Conservation (phyloP, 2,329 filamentous ascomycete species). For the Pseudocercospora eumusae region DNA sequence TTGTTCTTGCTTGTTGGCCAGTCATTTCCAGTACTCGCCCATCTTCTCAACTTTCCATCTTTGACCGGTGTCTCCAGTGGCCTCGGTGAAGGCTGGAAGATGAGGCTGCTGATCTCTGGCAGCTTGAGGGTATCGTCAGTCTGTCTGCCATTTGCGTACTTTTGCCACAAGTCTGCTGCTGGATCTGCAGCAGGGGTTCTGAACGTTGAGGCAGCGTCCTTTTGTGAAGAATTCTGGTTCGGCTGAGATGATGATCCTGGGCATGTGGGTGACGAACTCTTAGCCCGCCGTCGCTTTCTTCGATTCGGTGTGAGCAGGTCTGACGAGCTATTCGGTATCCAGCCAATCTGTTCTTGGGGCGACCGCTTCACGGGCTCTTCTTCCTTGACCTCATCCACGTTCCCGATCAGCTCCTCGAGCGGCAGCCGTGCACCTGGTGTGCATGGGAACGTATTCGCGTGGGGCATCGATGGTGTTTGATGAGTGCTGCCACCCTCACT, state of each 20-base stretch:
- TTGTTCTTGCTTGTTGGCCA: constrained; percentile 48
- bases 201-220: constrained; percentile 23
- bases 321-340: constrained; percentile 54
- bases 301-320: constrained; percentile 45
- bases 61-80: constrained; percentile 48
- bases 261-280: constrained; percentile 48
- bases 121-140: constrained; percentile 43
- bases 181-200: constrained; percentile 51
- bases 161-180: constrained; percentile 50
- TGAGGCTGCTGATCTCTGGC: constrained; percentile 47
- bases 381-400: constrained; percentile 57
- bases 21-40: constrained; percentile 54
- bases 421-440: constrained; percentile 62
- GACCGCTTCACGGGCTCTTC: constrained; percentile 53
- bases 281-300: constrained; percentile 47
- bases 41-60: constrained; percentile 51
- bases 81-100: constrained; percentile 50
- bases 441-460: constrained; percentile 51
- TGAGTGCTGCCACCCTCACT: constrained; percentile 11
- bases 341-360: constrained; percentile 62
- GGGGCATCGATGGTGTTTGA: constrained; percentile 31
- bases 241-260: constrained; percentile 44
- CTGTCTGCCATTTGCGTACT: constrained; percentile 44
- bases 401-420: constrained; percentile 62
- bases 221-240: constrained; percentile 39